Base-by-base conservation (phyloP, 179 eudicot genomes). In the Silene coronaria region DNA sequence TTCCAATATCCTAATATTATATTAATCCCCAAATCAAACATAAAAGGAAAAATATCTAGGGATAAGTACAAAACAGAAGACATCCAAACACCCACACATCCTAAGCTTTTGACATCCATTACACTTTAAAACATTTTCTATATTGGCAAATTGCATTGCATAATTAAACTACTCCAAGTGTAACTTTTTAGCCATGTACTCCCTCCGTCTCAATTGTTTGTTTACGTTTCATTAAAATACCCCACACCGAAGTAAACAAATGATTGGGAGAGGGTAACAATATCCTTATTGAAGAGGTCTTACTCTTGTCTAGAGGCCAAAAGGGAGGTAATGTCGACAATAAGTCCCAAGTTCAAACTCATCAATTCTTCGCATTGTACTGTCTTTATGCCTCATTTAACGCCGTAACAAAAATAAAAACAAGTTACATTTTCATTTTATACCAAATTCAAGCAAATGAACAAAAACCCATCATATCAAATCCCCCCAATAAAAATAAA, bases 31-130 rank as follows among this genome's bases (percentile, higher is more conserved):
- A 67, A 73, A 75, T 38, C 74, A 16, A 64, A 67, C 76, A 75
- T 73, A 82, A 69, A 45, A 45, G 51, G 51, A 12, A 45, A 45
- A 45, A 1, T 0, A 58, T 72, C 81, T 22, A 75, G 53, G 66
- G 77, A 28, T 72, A 19, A 64, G 73, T 80, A 76, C 81, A 70
- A 75, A 82, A 74, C 84, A 83, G 81, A 80, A 80, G 83, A 84
- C 85, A 87, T 81, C 79, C 81, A 68, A 79, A 65, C 88, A 85
- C 84, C 86, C 88, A 89, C 86, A 89, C 86, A 21, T 88, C 85
- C 82, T 79, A 79, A 84, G 75, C 84, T 79, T 10, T 77, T 57
- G 24, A 80, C 80, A 85, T 16, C 28, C 64, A 66, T 53, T 24
- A 67, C n/a, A 82, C 69, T 73, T 34, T 24, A 65, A 65, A 63